Evolutionary conservation across 2,329 filamentous ascomycete species (phyloP).

Genomic region (Aspergillus ruber): DNA sequence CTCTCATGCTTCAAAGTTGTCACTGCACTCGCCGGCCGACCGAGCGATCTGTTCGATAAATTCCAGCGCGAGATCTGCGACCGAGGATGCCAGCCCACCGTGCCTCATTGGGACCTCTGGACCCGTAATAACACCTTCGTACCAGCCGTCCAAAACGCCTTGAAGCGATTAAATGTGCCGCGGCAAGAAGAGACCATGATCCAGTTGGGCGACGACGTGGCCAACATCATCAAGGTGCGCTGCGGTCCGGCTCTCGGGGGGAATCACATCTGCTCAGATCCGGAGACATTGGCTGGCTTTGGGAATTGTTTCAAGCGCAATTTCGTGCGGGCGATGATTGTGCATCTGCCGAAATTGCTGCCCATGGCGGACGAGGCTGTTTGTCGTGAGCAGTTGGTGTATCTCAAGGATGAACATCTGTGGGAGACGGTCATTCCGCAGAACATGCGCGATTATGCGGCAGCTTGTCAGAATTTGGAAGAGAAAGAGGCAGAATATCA

Average conservation of each 20-base stretch:
- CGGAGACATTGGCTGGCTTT: slow-evolving; percentile 25
- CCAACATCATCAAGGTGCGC: slow-evolving; percentile 25
- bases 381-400: slow-evolving; percentile 25
- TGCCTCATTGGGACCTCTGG: slow-evolving; percentile 32
- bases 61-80: slow-evolving; percentile 31
- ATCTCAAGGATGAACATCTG: slow-evolving; percentile 23
- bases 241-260: slow-evolving; percentile 25
- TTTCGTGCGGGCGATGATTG: slow-evolving; percentile 25
- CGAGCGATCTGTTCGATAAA: slow-evolving; percentile 24
- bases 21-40: slow-evolving; percentile 50
- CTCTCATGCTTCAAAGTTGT: slow-evolving; percentile 82
- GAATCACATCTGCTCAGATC: slow-evolving; percentile 27
- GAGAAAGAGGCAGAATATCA: slow-evolving; percentile 8
- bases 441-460: slow-evolving; percentile 30
- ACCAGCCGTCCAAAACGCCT: slow-evolving; percentile 27
- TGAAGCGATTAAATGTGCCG: slow-evolving; percentile 23
- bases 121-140: slow-evolving; percentile 31
- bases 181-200: slow-evolving; percentile 24
- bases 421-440: slow-evolving; percentile 29
- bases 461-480: slow-evolving; percentile 20
- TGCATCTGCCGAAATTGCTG: slow-evolving; percentile 22
- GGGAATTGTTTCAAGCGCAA: slow-evolving; percentile 30
- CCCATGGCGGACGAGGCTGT: slow-evolving; percentile 25
- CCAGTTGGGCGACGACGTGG: slow-evolving; percentile 29
- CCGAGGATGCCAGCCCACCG: slow-evolving; percentile 25